Evolutionary conservation across 768 basidiomycete species (phyloP), one percentile per base, ranked within the genome.

Genomic region (Sporobolomyces phaffii): DNA sequence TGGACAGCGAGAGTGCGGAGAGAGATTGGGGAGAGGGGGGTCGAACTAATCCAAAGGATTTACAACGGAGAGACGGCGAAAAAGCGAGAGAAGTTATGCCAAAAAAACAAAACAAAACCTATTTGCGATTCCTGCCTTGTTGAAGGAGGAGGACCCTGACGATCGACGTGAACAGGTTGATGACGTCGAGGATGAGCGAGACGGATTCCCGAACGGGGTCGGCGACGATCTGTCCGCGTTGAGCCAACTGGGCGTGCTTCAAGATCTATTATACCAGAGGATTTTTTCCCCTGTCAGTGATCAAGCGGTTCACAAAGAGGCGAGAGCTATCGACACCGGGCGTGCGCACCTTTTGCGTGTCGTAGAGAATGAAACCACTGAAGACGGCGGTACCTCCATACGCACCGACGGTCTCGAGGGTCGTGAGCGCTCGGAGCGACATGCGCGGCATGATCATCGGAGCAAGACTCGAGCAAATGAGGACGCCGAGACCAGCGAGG

Each of bases 381-480:
- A 94, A 93, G 1, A 93, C 87, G 18, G 89, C 91, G 34, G 92
- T 82, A 54, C 91, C 91, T 50, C 91, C 91, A 72, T 94, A 93
- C 5, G 92, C 81, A 22, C 86, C 87, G 62, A 93, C 83, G 3
- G 85, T 78, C 78, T 94, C 90, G 8, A 86, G 81, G 51, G 90
- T 77, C 7, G 88, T 87, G 41, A 93, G 82, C 31, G 84, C 82
- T 49, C 90, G 86, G 65, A 90, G 78, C 0, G 72, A 69, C 70
- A 90, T 83, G 17, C 90, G 89, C n/a, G 92, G 84, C 49, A 75
- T 59, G 24, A 87, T 84, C 85, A 93, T 86, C 0, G 91, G 91
- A 14, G 91, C 91, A 47, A 94, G 79, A n/a, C 86, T 87, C 74
- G 86, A 85, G 34, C 91, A 82, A 28, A 90, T 89, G 24, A 93